Base-by-base conservation (phyloP, 345 rosid genomes). In the Gossypium longicalyx region DNA sequence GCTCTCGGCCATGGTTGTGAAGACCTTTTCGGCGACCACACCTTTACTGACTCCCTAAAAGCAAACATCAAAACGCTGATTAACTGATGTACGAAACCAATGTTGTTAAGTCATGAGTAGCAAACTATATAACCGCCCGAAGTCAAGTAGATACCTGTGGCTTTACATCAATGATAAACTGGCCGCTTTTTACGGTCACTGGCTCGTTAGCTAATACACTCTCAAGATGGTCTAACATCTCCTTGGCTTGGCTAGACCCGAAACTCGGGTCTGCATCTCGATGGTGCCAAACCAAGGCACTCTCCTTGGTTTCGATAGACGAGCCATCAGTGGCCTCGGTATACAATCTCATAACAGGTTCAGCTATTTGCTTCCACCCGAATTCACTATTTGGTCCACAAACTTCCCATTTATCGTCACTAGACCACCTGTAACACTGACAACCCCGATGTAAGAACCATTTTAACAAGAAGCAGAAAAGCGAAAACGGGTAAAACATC, bases 311-410 rank as follows among this genome's bases (percentile, higher is more conserved):
- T 73, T 90, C 94, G 38, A 90, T 87, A 67, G 75, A 71, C 61
- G 94, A 90, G 68, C 94, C 94, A 82, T 90, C 94, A 43, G 94
- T 90, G 68, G 94, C 57, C 77, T 90, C 94, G 43, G 92, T 90
- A 77, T 90, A 90, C 70, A 88, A 62, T 49, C 87, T 82, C 92
- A 90, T 87, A 66, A 90, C 88, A 69, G 94, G 94, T 74, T 90
- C 87, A 15, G 92, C 90, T 38, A 88, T 88, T 45, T 85, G 85
- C 54, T 83, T 85, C 94, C 94, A 90, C 52, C 90, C 89, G 81
- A 83, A 85, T 73, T 88, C 94, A 81, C 19, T 72, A 75, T 67
- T 61, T 73, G 84, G 89, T 58, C 92, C 84, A 73, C 85, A 87
- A 38, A 22, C 76, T 80, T 78, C 85, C 94, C 94, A 90, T 16